Evolutionary conservation across 805 yeast genomes (phyloP), one percentile per base, ranked within the genome.

Genomic region (Peterozyma toletana): DNA sequence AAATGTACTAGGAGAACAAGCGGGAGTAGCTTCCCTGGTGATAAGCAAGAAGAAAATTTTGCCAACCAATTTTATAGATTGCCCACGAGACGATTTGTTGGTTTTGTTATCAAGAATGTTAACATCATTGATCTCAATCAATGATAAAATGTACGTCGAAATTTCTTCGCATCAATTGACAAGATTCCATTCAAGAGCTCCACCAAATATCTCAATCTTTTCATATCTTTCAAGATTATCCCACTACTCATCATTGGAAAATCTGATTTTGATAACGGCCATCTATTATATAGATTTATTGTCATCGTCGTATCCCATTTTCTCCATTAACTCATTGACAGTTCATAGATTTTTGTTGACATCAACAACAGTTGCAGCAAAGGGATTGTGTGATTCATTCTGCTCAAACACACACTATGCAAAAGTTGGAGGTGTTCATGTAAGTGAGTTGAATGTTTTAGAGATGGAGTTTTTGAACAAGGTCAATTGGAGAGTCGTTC

Each of bases 341-440:
- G 96, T 91, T 3, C 99, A 91, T 59, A 73, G 99, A 46, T 93
- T 89, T 55, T 63, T 91, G 42, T 70, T 91, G 35, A 90, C 96
- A 0, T 93, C 96, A 1, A 89, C 96, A 0, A 86, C 95, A 47
- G 78, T 91, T 2, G 95, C 93, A 0, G 82, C 91, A 50, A 91
- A 91, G 59, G 91, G 95, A 1, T 71, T 89, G 50, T 89, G 96
- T 62, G 99, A 91, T 64, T 83, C 90, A 21, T 91, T 93, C 62
- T 90, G 93, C 63, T 88, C 96, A 13, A 48, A 90, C 62, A 75
- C 83, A 38, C 96, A 93, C 61, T 91, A 93, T 56, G 96, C 98
- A 11, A 86, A 85, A 58, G 97, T 93, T 15, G 99, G 99, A 3
- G 98, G 99, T 48, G 84, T 89, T 4, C 87, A 87, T 37, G 66